Evolutionary conservation across 345 rosid genomes (phyloP).

Genomic region (Sonneratia alba): DNA sequence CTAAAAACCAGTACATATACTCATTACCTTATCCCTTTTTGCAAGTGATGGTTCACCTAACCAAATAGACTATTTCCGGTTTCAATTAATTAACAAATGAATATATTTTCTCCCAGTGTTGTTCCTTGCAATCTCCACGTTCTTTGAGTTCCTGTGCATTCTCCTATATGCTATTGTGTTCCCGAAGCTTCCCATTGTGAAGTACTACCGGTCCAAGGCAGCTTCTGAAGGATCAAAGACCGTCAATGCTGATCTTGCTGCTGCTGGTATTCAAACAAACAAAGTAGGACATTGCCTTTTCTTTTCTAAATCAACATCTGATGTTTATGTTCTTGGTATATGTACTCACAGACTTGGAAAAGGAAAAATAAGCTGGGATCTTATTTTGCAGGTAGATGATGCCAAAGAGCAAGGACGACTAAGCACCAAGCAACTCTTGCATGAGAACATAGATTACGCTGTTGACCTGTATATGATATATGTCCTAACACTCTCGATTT

Average conservation of each 20-base stretch:
- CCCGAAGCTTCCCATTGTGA: conserved; percentile 73
- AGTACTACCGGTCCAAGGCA: conserved; percentile 72
- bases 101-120: conserved; percentile 38
- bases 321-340: too few species aligned
- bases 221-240: conserved; percentile 84
- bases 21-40: too few species aligned
- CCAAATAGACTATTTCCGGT: too few species aligned
- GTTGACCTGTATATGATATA: conserved; percentile 53
- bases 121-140: conserved; percentile 60
- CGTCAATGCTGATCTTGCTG: conserved; percentile 73
- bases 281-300: neutral
- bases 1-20: too few species aligned
- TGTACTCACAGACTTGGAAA: too few species aligned
- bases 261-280: conserved; percentile 67
- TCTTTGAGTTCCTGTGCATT: conserved; percentile 53
- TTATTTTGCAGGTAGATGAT: conserved; percentile 28
- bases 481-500: conserved; percentile 61
- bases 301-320: neutral
- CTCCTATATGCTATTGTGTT: conserved; percentile 52
- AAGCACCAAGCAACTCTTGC: conserved; percentile 44
- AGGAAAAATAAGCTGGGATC: neutral
- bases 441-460: conserved; percentile 55
- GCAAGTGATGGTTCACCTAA: too few species aligned
- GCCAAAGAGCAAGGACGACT: conserved; percentile 30
- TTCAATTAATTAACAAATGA: too few species aligned